Percentiles rank a stretch among this genome's conserved stretches.
Conservation (phyloP, 176 grass and related monocot species). For the Oryza brachyantha region DNA sequence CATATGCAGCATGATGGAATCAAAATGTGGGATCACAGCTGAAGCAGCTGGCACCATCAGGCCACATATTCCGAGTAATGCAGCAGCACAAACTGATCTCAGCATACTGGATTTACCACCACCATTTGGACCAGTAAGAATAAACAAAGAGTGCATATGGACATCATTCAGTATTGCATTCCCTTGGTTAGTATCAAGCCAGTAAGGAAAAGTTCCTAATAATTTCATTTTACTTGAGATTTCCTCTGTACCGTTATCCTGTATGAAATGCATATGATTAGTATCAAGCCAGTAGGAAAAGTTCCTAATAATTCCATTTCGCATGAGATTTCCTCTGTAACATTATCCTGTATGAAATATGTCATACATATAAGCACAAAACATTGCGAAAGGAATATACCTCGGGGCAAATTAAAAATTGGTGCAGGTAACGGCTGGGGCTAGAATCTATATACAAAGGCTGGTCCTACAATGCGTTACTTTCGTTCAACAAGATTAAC, state of each 20-base stretch:
- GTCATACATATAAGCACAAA: neutral
- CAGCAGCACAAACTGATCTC: slow-evolving; percentile 86
- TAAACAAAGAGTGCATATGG: slow-evolving; percentile 68
- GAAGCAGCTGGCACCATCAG: slow-evolving; percentile 94
- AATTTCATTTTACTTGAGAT: slow-evolving; percentile 62
- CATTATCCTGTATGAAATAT: slow-evolving; percentile 48
- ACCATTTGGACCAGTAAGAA: slow-evolving; percentile 97
- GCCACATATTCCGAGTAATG: slow-evolving; percentile 93
- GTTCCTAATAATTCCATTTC: slow-evolving; percentile 71
- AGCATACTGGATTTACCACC: slow-evolving; percentile 97
- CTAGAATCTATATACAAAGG: neutral
- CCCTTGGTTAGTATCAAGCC: slow-evolving; percentile 79
- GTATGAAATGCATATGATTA: too few species aligned
- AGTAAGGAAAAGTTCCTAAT: slow-evolving; percentile 73
- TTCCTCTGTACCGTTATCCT: too few species aligned
- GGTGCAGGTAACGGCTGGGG: neutral
- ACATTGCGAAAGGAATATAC: neutral
- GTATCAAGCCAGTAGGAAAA: slow-evolving; percentile 88
- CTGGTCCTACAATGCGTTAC: neutral
- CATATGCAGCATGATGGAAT: slow-evolving; percentile 95
- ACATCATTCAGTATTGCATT: slow-evolving; percentile 87
- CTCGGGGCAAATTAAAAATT: neutral
- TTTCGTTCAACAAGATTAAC: neutral
- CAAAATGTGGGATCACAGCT: slow-evolving; percentile 74
- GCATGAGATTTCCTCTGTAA: slow-evolving; percentile 31